A percentile compares a stretch with the other conserved stretches of the same genome.
These are phyloP conservation scores for Clavispora asparagi DNA, from an alignment of 805 yeast genomes.

Conservation along the genomic window DNA sequence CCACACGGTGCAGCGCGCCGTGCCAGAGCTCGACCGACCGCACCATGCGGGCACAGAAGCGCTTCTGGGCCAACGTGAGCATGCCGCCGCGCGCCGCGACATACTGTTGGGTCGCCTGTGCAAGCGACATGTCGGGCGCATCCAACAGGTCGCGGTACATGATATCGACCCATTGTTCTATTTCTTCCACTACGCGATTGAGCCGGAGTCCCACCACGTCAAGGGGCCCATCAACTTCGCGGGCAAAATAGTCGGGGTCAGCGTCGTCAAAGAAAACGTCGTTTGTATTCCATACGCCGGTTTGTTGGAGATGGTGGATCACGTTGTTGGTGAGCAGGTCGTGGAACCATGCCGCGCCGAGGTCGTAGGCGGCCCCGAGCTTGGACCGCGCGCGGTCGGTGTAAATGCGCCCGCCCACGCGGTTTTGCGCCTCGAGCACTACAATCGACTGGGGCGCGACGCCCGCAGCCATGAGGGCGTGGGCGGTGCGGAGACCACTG, in stretches of 20 bases:
- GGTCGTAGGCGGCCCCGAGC: constrained; percentile 45
- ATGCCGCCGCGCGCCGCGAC: constrained; percentile 38
- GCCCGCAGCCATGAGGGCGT: constrained; percentile 14
- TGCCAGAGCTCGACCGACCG: constrained; percentile 74
- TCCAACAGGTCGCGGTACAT: constrained; percentile 48
- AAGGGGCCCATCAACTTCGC: constrained; percentile 26
- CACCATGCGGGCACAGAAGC: constrained; percentile 46
- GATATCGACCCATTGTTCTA: constrained; percentile 54
- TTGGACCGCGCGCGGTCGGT: constrained; percentile 14
- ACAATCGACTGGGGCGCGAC: constrained; percentile 9
- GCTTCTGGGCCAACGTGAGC: constrained; percentile 48
- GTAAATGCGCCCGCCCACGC: constrained; percentile 20
- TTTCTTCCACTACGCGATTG: constrained; percentile 45
- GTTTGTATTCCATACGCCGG: constrained; percentile 15
- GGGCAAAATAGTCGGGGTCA: constrained; percentile 21
- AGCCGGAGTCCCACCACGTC: constrained; percentile 25
- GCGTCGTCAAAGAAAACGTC: constrained; percentile 49
- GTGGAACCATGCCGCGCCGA: constrained; percentile 95
- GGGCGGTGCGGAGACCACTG: constrained; percentile 22
- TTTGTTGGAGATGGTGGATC: constrained; percentile 31
- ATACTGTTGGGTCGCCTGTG: constrained; percentile 45
- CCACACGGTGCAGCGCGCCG: constrained; percentile 61
- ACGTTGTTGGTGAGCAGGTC: constrained; percentile 67
- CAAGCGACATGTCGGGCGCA: constrained; percentile 46
- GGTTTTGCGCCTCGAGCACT: constrained; percentile 20